Evolutionary conservation across 2,329 filamentous ascomycete genomes (phyloP).

Genomic region (Cladosporium sp.): DNA sequence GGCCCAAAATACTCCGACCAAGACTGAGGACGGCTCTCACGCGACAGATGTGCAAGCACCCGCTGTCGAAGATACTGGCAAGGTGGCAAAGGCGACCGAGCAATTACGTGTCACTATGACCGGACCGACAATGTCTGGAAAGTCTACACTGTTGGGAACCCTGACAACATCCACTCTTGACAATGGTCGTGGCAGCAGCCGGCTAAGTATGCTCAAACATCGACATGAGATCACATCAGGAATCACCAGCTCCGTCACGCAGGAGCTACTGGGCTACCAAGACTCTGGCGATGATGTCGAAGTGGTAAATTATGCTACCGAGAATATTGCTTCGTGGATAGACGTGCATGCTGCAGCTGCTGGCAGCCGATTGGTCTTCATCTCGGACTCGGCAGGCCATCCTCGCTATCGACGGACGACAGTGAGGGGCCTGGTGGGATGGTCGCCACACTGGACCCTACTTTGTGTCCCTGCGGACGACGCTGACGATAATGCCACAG

Average conservation of each 20-base stretch:
- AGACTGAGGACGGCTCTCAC: not conserved
- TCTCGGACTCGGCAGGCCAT: conserved; percentile 89
- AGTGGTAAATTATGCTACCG: conserved; percentile 79
- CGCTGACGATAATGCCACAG: conserved; percentile 46
- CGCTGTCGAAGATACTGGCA: not conserved
- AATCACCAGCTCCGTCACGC: conserved; percentile 88
- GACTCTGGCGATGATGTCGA: conserved; percentile 32
- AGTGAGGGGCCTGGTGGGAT: conserved; percentile 83
- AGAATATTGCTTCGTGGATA: conserved; percentile 86
- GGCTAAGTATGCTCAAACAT: conserved; percentile 84
- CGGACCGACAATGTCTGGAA: conserved; percentile 85
- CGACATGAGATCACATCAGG: conserved; percentile 89
- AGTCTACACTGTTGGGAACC: conserved; percentile 85
- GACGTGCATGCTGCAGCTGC: conserved; percentile 82
- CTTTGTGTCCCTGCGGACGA: conserved; percentile 83
- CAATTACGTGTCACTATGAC: conserved; percentile 84
- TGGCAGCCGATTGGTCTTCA: conserved; percentile 72
- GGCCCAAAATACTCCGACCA: conserved; percentile 16
- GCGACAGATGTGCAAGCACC: not conserved
- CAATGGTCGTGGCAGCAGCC: conserved; percentile 86
- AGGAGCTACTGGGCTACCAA: conserved; percentile 83
- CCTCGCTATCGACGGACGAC: conserved; percentile 86
- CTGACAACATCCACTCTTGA: conserved; percentile 83
- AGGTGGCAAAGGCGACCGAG: conserved; percentile 43
- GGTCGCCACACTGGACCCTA: conserved; percentile 91